These are phyloP conservation scores for Penicillium paradoxum DNA, from an alignment of 495 filamentous ascomycete species.

Conservation along the genomic window DNA sequence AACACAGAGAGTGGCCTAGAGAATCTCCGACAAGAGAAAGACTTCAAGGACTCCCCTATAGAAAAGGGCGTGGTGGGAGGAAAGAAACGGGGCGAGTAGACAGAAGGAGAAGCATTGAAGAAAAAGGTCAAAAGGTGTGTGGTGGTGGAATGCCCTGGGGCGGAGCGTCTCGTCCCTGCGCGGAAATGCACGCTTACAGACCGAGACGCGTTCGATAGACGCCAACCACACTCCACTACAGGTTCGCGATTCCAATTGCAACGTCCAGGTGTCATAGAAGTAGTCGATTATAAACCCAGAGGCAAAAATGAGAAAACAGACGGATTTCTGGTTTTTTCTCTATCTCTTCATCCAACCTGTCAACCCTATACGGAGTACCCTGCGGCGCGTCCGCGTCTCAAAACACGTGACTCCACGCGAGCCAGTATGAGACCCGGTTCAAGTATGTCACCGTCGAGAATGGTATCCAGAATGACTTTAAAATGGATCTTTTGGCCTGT, in stretches of 20 bases:
- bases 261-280: neutral
- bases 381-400: slow-evolving; percentile 26
- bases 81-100: slow-evolving; percentile 19
- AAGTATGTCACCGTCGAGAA: slow-evolving; percentile 5
- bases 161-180: slow-evolving; percentile 39
- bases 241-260: slow-evolving; percentile 15
- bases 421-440: slow-evolving; percentile 4
- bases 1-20: slow-evolving; percentile 5
- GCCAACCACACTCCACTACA: slow-evolving; percentile 39
- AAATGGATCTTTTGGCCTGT: neutral
- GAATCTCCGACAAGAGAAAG: slow-evolving; percentile 1
- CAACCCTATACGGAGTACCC: slow-evolving; percentile 4
- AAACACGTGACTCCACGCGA: slow-evolving; percentile 28
- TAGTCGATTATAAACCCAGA: neutral
- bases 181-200: slow-evolving; percentile 46
- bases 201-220: slow-evolving; percentile 49
- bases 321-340: neutral
- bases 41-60: slow-evolving; percentile 4
- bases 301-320: slow-evolving; percentile 1
- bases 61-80: slow-evolving; percentile 15
- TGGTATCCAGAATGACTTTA: slow-evolving; percentile 5
- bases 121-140: slow-evolving; percentile 36
- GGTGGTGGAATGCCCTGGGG: slow-evolving; percentile 39
- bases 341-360: neutral
- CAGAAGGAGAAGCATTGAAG: slow-evolving; percentile 27